Base-by-base conservation (phyloP, 768 basidiomycete genomes). In the Sporobolomyces roseus region DNA sequence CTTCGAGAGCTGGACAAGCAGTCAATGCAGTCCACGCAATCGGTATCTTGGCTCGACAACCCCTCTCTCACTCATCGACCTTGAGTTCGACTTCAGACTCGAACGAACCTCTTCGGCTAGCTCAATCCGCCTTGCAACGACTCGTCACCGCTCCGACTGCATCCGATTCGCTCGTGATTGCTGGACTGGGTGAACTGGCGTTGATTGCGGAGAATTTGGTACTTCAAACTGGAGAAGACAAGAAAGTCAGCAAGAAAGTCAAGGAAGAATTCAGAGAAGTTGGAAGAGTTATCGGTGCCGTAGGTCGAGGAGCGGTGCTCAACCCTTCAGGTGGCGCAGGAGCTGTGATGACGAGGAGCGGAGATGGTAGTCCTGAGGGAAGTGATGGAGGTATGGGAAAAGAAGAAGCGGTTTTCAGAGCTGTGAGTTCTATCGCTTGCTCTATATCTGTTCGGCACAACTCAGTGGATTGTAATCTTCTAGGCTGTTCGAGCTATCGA, bases 401-500 rank as follows among this genome's bases (percentile, higher is more conserved):
- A 23, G 58, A 60, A 14, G 58, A 49, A 35, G 45, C 58, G 2
- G 58, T 60, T 23, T 60, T 46, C 25, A 29, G 45, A 46, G 58
- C 58, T 6, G 58, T 48, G 10, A 32, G 58, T 46, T 17, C 13
- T 10, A 29, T 49, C 25, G 32, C 45, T 21, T 41, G 38, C 46
- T 16, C 45, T 8, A n/a, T 35, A 35, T 23, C 56, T 46, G 45
- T 46, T 46, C 45, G 12, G 14, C 38, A 41, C 38, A 41, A 41
- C 38, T 41, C 38, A 41, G 17, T 41, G 17, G 38, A 41, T 9
- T 9, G 10, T 9, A 9, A 41, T 41, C 38, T 41, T 17, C 19
- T 25, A 60, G 58, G 58, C 58, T 14, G 58, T 48, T 48, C 45
- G 45, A 21, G 45, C 58, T 17, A 27, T 60, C 30, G 58, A 48